Evolutionary conservation across 2,329 filamentous ascomycete species (phyloP).

Genomic region (Exophiala phaeomuriformis): DNA sequence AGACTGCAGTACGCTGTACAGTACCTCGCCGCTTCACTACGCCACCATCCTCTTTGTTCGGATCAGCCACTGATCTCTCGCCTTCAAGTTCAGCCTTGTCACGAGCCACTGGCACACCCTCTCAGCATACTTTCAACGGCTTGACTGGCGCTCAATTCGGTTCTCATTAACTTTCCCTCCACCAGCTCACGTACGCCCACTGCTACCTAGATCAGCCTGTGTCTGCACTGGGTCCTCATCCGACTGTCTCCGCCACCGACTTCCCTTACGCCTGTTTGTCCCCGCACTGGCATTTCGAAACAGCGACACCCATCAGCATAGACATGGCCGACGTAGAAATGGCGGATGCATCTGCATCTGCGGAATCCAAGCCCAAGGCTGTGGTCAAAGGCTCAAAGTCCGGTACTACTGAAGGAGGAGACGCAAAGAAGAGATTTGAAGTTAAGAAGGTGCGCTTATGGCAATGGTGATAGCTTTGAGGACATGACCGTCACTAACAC

Average conservation of each 20-base stretch:
- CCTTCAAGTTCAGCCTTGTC: slow-evolving; percentile 7
- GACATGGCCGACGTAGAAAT: slow-evolving; percentile 93
- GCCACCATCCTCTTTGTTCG: background rate
- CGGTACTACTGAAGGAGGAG: slow-evolving; percentile 45
- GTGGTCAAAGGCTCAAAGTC: slow-evolving; percentile 51
- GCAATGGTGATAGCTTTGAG: slow-evolving; percentile 7
- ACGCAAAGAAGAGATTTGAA: slow-evolving; percentile 91
- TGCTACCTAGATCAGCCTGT: background rate
- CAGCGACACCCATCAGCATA: background rate
- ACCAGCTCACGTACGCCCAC: background rate
- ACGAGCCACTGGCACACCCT: background rate
- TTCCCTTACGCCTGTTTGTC: background rate
- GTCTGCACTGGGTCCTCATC: background rate
- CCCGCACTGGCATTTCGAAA: background rate
- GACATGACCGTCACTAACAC: slow-evolving; percentile 19
- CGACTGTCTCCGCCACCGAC: background rate
- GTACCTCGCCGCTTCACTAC: background rate
- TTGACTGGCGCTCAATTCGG: background rate
- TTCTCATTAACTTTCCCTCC: background rate
- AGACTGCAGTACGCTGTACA: too few species aligned
- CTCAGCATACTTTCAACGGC: background rate
- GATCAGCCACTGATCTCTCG: background rate
- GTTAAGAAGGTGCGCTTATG: slow-evolving; percentile 76
- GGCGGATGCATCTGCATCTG: slow-evolving; percentile 66
- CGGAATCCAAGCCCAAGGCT: slow-evolving; percentile 47